Base-by-base conservation (phyloP, 495 filamentous ascomycete genomes). In the Xylaria nigripes region DNA sequence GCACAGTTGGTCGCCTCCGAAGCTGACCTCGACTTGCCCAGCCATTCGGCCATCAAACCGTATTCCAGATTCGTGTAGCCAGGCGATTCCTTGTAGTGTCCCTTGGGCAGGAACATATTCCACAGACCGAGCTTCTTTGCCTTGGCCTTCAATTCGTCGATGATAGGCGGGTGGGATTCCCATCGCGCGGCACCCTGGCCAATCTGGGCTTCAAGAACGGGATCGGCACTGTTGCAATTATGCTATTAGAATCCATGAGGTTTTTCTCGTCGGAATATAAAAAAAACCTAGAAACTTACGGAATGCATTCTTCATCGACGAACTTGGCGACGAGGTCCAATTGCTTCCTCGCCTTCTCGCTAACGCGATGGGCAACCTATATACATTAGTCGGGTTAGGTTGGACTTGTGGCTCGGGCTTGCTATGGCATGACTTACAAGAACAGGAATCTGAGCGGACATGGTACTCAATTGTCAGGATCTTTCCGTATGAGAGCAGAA, bases 21-120 rank as follows among this genome's bases (percentile, higher is more conserved):
- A 40, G 87, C 90, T 50, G 82, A 66, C 62, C 81, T 75, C 48
- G 85, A 90, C 73, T 82, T 88, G 52, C 90, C 91, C 64, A 96
- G 73, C 65, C 86, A 82, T 70, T 95, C 91, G 21, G 90, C 90
- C 86, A 95, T 95, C 67, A 96, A 69, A 3, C 88, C 90, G 63
- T 96, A 96, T 68, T 96, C 90, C 18, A 96, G 75, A 68, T 95
- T 96, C 10, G 81, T 86, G 71, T 86, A 92, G 30, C 90, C 91
- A 4, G 92, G 90, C 15, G 90, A 92, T 70, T 96, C 87, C 57
- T 83, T 86, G 78, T 95, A 97, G 73, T 96, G 91, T 60, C 83
- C 89, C 72, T 88, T 92, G 44, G 92, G 86, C 55, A 98, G 70
- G 77, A 98, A 98, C 82, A 98, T 86, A 69, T 98, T 98, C 93